These are phyloP conservation scores for Saccharata proteae DNA, from an alignment of 2,329 filamentous ascomycete genomes.

Conservation along the genomic window DNA sequence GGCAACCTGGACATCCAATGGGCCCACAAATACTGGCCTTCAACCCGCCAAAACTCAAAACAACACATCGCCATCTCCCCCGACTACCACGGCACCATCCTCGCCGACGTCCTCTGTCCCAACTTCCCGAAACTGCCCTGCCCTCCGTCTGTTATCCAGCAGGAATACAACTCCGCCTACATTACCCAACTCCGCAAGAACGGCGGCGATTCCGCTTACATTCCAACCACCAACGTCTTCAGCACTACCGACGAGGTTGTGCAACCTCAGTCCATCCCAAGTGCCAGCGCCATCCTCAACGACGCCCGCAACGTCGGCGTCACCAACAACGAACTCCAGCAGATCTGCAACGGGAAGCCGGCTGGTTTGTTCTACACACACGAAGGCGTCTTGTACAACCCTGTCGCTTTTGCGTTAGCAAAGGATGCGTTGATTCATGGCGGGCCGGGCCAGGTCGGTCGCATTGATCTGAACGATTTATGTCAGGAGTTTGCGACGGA, in stretches of 20 bases:
- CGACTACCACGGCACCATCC: constrained; percentile 40
- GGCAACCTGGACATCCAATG: constrained; percentile 44
- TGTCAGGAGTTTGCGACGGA: constrained; percentile 28
- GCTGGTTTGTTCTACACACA: constrained; percentile 39
- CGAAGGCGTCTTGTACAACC: constrained; percentile 39
- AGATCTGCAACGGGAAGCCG: constrained; percentile 26
- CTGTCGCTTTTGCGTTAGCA: constrained; percentile 32
- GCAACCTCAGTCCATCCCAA: constrained; percentile 34
- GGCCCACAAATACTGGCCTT: constrained; percentile 47
- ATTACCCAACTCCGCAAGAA: constrained; percentile 30
- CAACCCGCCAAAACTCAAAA: constrained; percentile 30
- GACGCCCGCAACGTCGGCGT: constrained; percentile 35
- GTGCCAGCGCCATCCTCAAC: constrained; percentile 35
- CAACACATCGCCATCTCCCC: constrained; percentile 42
- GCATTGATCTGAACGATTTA: constrained; percentile 28
- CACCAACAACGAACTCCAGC: constrained; percentile 39
- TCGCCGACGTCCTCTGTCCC: constrained; percentile 22
- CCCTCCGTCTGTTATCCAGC: constrained; percentile 35
- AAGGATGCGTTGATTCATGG: constrained; percentile 37
- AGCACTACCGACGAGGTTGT: constrained; percentile 40
- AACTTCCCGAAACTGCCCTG: too few relatives aligned
- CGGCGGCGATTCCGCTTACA: constrained; percentile 40
- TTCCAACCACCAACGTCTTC: constrained; percentile 44
- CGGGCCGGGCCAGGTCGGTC: constrained; percentile 30
- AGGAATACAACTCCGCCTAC: constrained; percentile 33